Evolutionary conservation across 768 basidiomycete species (phyloP), one percentile per base, ranked within the genome.

Genomic region (Auricularia sp.): DNA sequence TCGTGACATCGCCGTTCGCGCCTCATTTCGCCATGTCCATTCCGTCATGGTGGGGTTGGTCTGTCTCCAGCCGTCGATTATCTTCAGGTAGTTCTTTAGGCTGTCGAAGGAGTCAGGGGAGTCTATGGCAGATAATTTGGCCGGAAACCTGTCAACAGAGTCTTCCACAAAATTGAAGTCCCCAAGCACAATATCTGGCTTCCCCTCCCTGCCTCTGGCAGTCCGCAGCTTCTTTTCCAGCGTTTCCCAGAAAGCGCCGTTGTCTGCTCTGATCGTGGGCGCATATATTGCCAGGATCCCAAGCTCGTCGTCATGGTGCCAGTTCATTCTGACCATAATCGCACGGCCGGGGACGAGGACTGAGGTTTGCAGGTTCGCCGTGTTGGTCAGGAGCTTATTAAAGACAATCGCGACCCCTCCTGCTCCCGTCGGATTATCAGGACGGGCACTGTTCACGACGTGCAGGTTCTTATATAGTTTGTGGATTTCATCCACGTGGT

Each of bases 161-260:
- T 71, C 69, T 51, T 71, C 66, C 3, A 71, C 68, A 10, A 71
- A 63, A 36, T 72, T 71, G 36, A 65, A 64, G 62, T 72, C 70
- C 1, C 68, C 70, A 0, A 65, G 62, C 0, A 72, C 21, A 1
- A 69, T 44, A 39, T 69, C 66, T 0, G 70, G 70, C n/a, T n/a
- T n/a, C n/a, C n/a, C n/a, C n/a, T n/a, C n/a, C n/a, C n/a, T n/a
- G n/a, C n/a, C 6, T 42, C 35, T 0, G 61, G 67, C 0, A 62
- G 5, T 51, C 6, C 47, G 47, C n/a, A 16, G 3, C 47, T 51
- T 16, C 6, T 51, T 16, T 51, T 14, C 6, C 4, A 51, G 13
- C 47, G 47, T 16, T 14, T 14, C 42, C 47, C 6, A 51, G 16
- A 51, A 16, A 7, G 13, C 47, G 16, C 47, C 4, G 47, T 51